Base-by-base conservation (phyloP, 106 monocot genomes). In the Gastrodia elata region DNA sequence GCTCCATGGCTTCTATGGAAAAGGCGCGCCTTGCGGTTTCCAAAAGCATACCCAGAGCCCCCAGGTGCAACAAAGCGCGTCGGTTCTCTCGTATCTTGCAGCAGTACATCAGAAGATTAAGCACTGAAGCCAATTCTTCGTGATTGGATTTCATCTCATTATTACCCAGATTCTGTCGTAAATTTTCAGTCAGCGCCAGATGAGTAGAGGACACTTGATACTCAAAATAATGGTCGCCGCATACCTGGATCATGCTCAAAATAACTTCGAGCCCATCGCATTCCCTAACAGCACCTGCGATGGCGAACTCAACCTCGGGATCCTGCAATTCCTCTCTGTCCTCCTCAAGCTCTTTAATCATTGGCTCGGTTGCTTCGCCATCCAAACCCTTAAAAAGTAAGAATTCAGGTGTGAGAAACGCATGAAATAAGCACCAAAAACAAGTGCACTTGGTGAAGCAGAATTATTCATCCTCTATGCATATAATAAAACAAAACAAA, bases 311-410 rank as follows among this genome's bases (percentile, higher is more conserved):
- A 68, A 98, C 84, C 80, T 98, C 98, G 75, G 98, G 98, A 81
- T 98, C 98, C 77, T 88, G 93, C 59, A 87, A 88, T 81, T 98
- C 98, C 77, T 98, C 98, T 71, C 93, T 93, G 75, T 98, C 98
- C 68, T 98, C 93, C 69, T 98, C 98, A 39, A 98, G 81, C 78
- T 98, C 98, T 71, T 98, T 98, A n/a, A 98, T 98, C 98, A 98
- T 98, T 41, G 98, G 98, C 68, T 98, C 98, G 42, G 98, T 98
- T 52, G 98, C 98, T 82, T 98, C 98, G 49, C 98, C 98, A 87
- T 98, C 98, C 77, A 98, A 82, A 22, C 98, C 98, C 98, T 98
- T 69, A 22, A 39, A 41, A 69, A 69, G 41, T 8, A 35, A 35
- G n/a, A 67, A 15, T 27, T 33, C 67, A 67, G 16, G 7, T 25